A percentile compares a stretch with the other conserved stretches of the same genome.
phyloP scores from a whole-genome alignment of 2,329 filamentous ascomycete species.

The Fusarium pseudograminearum region DNA sequence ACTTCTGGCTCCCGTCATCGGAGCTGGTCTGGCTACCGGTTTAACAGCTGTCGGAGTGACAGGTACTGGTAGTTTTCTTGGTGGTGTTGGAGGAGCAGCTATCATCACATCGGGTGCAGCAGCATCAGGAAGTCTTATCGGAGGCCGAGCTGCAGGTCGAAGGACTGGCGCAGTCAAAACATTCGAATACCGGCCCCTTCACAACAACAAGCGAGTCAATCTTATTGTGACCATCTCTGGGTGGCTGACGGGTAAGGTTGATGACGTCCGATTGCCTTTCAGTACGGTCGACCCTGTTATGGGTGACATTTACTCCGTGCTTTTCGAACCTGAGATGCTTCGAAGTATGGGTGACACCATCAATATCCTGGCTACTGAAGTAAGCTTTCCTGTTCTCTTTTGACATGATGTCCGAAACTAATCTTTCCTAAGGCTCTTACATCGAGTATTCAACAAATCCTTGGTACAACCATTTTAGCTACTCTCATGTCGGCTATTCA shows the following conservation, averaged over 20 bases:
- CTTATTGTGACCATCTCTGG: slow-evolving; percentile 94
- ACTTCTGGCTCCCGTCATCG: slow-evolving; percentile 91
- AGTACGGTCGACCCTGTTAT: slow-evolving; percentile 97
- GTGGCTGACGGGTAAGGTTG: slow-evolving; percentile 98
- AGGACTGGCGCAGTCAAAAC: slow-evolving; percentile 93
- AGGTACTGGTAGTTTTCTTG: slow-evolving; percentile 89
- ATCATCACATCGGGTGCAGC: slow-evolving; percentile 93
- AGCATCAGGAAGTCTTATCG: slow-evolving; percentile 87
- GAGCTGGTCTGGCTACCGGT: slow-evolving; percentile 90
- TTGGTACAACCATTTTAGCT: slow-evolving; percentile 89
- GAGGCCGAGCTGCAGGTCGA: slow-evolving; percentile 84
- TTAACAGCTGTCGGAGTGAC: slow-evolving; percentile 95
- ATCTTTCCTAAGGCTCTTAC: slow-evolving; percentile 77
- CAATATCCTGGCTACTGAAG: slow-evolving; percentile 97
- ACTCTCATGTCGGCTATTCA: slow-evolving; percentile 93
- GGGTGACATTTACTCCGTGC: slow-evolving; percentile 96
- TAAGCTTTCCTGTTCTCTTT: slow-evolving; percentile 58
- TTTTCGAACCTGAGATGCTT: slow-evolving; percentile 99
- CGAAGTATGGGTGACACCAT: slow-evolving; percentile 98
- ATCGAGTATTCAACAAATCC: slow-evolving; percentile 93
- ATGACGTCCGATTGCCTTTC: slow-evolving; percentile 94
- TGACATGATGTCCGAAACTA: neutral
- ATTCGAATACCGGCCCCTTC: slow-evolving; percentile 94
- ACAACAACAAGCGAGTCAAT: slow-evolving; percentile 98
- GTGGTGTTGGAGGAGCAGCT: slow-evolving; percentile 90